Evolutionary conservation across 805 yeast species (phyloP).

Genomic region (Wickerhamomyces chambardii): DNA sequence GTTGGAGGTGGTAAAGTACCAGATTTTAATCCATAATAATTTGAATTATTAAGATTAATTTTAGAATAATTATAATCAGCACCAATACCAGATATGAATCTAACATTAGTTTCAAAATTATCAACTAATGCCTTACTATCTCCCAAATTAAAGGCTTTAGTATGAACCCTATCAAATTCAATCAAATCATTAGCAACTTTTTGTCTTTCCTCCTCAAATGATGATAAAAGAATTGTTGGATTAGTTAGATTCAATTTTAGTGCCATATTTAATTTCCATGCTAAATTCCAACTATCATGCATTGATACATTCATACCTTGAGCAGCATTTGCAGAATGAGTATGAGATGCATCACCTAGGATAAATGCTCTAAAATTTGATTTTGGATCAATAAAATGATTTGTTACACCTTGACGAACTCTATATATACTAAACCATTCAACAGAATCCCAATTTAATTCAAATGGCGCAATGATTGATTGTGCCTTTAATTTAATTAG

Average conservation of each 20-base stretch:
- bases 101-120: slow-evolving; percentile 9
- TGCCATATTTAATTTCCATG: slow-evolving; percentile 12
- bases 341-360: slow-evolving; percentile 17
- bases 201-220: slow-evolving; percentile 22
- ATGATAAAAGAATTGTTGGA: slow-evolving; percentile 13
- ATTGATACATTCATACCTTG: slow-evolving; percentile 18
- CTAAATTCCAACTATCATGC: slow-evolving; percentile 17
- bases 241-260: background rate
- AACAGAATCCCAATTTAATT: slow-evolving; percentile 18
- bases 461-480: slow-evolving; percentile 13
- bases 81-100: slow-evolving; percentile 15
- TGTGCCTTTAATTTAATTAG: slow-evolving; percentile 9
- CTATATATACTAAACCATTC: slow-evolving; percentile 24
- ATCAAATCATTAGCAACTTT: slow-evolving; percentile 23
- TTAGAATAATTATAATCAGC: slow-evolving; percentile 6
- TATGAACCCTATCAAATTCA: slow-evolving; percentile 17
- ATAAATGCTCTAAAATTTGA: slow-evolving; percentile 11
- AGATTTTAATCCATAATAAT: background rate
- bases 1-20: slow-evolving; percentile 8
- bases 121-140: slow-evolving; percentile 5
- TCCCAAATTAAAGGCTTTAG: slow-evolving; percentile 1
- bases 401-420: slow-evolving; percentile 23
- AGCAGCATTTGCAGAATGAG: slow-evolving; percentile 18
- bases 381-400: slow-evolving; percentile 6
- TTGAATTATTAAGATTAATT: background rate